Evolutionary conservation across 805 yeast species (phyloP), one percentile per base, ranked within the genome.

Genomic region (Yamadazyma takamatsuzukensis): DNA sequence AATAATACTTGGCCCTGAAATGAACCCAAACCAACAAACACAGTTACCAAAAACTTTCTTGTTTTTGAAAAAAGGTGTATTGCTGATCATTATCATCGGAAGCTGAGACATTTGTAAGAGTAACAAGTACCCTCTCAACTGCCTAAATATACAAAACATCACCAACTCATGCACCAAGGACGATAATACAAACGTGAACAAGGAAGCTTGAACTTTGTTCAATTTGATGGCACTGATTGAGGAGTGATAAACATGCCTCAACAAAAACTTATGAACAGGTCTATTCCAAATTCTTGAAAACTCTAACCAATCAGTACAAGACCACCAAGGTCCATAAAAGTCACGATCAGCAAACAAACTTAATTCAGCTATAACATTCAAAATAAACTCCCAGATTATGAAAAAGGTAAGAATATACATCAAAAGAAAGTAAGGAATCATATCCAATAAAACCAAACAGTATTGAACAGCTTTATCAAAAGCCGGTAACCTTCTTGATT

Each of bases 251-350:
- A 93, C 97, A 53, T 94, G 99, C 44, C 97, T 74, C 27, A 89
- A 64, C 38, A 93, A 63, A 46, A 93, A 93, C 49, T 78, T 74
- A 55, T 93, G 96, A 15, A 93, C 97, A 0, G 97, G 96, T 7
- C 76, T 74, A 54, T 93, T 93, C 98, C 99, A 94, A 41, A 83
- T 78, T 43, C 97, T 70, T 8, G 96, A 82, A 56, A 85, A 93
- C 53, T 89, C 89, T 36, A 84, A 84, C 96, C 97, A 93, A 25
- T 86, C 83, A 13, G 82, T 77, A 40, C 94, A 84, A 47, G 89
- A 86, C 98, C 99, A 93, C 98, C 98, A 94, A 27, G 87, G 84
- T 3, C 95, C 90, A 53, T 94, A 93, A 57, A 93, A 93, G 44
- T 83, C 83, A 31, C 98, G 75, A 54, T 93, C 97, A 4, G 86